Conservation (phyloP, 371 early-diverging fungal species). For the Mucor saturninus region DNA sequence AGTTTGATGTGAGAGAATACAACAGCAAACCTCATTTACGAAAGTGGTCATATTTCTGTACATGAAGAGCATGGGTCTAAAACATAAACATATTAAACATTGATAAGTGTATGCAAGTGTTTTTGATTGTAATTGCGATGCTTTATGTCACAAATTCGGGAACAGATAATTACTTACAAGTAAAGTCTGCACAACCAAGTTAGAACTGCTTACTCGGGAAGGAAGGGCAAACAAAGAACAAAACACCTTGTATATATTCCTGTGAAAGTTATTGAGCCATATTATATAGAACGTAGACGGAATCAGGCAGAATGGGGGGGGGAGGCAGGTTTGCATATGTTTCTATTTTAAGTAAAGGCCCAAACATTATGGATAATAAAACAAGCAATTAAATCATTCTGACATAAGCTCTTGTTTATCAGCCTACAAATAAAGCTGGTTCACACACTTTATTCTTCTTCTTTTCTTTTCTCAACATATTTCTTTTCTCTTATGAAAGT, state of each 20-base stretch:
- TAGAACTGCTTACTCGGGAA: slow-evolving; percentile 20
- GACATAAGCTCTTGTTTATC: no score
- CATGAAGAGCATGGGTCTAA: slow-evolving; percentile 25
- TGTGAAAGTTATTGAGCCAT: slow-evolving; percentile 22
- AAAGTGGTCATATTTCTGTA: slow-evolving; percentile 26
- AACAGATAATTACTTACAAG: slow-evolving; percentile 23
- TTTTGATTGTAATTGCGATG: slow-evolving; percentile 27
- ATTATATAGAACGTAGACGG: slow-evolving; percentile 24
- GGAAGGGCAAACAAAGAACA: slow-evolving; percentile 23
- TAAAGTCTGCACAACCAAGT: slow-evolving; percentile 21
- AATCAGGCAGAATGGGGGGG: slow-evolving; percentile 13
- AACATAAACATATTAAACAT: slow-evolving; percentile 19
- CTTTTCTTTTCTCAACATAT: no score
- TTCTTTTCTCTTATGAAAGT: no score
- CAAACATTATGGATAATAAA: no score
- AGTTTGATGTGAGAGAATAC: slow-evolving; percentile 18
- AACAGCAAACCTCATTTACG: slow-evolving; percentile 25
- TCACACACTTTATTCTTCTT: no score
- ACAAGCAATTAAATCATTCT: no score
- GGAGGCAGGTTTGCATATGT: no score
- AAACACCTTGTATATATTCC: slow-evolving; percentile 22
- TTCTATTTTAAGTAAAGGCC: no score
- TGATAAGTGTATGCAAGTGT: slow-evolving; percentile 23
- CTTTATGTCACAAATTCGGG: slow-evolving; percentile 26
- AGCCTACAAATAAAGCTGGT: no score